Evolutionary conservation across 345 rosid species (phyloP).

Genomic region (Linum tenue): DNA sequence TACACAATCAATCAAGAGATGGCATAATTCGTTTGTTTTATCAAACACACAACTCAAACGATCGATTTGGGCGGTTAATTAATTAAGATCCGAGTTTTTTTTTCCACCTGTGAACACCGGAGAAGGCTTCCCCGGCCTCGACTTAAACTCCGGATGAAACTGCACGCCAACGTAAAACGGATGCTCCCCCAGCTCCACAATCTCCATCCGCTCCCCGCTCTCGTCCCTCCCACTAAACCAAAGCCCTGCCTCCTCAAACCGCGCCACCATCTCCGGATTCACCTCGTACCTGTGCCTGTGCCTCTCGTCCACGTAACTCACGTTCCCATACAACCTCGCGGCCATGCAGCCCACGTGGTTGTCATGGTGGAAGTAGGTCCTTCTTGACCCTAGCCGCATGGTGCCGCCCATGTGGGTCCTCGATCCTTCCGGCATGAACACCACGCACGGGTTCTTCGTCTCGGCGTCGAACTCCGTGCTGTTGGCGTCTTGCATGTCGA

Average conservation of each 20-base stretch:
- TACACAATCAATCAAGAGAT: not conserved
- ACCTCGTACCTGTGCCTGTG: slow-evolving; percentile 9
- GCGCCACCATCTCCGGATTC: slow-evolving; percentile 8
- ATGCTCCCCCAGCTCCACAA: not conserved
- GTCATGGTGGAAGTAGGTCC: not conserved
- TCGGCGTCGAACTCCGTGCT: slow-evolving; percentile 78
- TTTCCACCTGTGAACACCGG: slow-evolving; percentile 3
- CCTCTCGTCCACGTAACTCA: slow-evolving; percentile 3
- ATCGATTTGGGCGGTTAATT: no score
- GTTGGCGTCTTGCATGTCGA: slow-evolving; percentile 71
- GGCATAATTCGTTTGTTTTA: no score
- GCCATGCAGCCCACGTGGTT: not conserved
- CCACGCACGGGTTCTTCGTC: slow-evolving; percentile 68
- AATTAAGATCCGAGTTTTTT: not conserved
- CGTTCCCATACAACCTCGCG: slow-evolving; percentile 6
- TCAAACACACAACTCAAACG: no score
- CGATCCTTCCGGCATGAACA: slow-evolving; percentile 80
- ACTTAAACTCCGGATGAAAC: slow-evolving; percentile 7
- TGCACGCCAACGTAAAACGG: slow-evolving; percentile 3
- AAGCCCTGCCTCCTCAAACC: slow-evolving; percentile 7
- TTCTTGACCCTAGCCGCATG: slow-evolving; percentile 9
- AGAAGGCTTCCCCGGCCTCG: slow-evolving; percentile 8
- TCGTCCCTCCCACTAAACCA: slow-evolving; percentile 3
- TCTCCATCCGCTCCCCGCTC: slow-evolving; percentile 8
- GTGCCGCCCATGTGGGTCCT: slow-evolving; percentile 9